Evolutionary conservation across 441 rosid genomes (phyloP).

Genomic region (Syzygium syzygioides): DNA sequence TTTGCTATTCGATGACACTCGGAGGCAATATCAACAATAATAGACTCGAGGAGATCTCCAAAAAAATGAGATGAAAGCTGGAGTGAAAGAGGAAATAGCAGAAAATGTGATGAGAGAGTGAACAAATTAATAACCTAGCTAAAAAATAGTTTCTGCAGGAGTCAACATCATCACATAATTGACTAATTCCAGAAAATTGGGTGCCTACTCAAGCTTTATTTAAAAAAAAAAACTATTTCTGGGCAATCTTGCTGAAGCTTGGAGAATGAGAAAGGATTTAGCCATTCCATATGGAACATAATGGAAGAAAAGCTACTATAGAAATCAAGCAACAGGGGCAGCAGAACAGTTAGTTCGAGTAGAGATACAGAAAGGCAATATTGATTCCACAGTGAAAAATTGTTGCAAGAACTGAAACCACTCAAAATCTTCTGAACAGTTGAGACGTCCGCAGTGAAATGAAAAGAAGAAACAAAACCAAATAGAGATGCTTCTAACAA

Average conservation of each 20-base stretch:
- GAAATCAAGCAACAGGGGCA: background rate
- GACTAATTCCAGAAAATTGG: background rate
- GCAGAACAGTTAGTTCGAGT: background rate
- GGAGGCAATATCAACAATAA: constrained; percentile 91
- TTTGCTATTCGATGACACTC: constrained; percentile 88
- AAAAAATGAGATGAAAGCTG: constrained; percentile 72
- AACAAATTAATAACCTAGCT: background rate
- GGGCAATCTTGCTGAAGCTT: background rate
- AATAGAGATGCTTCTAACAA: background rate
- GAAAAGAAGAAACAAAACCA: background rate
- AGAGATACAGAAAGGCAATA: background rate
- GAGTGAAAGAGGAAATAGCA: background rate
- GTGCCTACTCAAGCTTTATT: background rate
- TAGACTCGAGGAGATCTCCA: constrained; percentile 72
- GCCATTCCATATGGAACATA: background rate
- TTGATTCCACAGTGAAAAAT: background rate
- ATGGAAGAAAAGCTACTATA: background rate
- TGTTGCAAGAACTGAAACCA: background rate
- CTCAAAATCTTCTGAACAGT: background rate
- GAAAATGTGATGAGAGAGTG: background rate
- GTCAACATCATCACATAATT: background rate
- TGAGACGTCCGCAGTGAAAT: background rate
- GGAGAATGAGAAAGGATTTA: background rate
- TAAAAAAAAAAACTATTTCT: background rate
- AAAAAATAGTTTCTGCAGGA: background rate